Conservation (phyloP, 2,329 filamentous ascomycete species). For the Colletotrichum sp. region DNA sequence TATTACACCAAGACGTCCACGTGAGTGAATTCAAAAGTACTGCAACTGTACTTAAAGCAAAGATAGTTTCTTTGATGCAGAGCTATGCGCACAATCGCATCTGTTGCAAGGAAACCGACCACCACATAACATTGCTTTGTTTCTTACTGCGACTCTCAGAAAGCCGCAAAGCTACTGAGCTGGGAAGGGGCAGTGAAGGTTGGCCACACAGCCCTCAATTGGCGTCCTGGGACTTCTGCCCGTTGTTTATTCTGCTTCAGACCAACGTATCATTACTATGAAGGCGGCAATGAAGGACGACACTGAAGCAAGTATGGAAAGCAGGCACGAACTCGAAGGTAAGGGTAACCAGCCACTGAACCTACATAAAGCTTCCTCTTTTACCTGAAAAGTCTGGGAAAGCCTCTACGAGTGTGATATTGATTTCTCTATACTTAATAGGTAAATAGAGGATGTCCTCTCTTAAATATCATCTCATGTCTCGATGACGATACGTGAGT, state of each 20-base stretch:
- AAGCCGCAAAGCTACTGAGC: fast-evolving
- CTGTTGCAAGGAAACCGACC: no score
- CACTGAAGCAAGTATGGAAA: fast-evolving
- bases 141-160: not conserved
- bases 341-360: fast-evolving
- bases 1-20: no score
- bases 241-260: not conserved
- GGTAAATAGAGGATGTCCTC: fast-evolving
- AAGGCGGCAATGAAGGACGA: not conserved
- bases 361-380: not conserved
- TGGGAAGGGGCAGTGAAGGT: fast-evolving
- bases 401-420: fast-evolving
- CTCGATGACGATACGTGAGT: not conserved
- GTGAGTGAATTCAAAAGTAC: no score
- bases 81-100: not conserved
- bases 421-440: not conserved
- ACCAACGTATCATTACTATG: no score
- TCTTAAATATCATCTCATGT: not conserved
- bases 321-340: fast-evolving
- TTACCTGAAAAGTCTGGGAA: fast-evolving
- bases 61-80: not conserved
- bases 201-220: fast-evolving
- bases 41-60: no score
- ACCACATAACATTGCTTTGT: not conserved
- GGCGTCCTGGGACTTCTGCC: fast-evolving